Conservation (phyloP, 2,329 filamentous ascomycete species). For the Botrytis deweyae region DNA sequence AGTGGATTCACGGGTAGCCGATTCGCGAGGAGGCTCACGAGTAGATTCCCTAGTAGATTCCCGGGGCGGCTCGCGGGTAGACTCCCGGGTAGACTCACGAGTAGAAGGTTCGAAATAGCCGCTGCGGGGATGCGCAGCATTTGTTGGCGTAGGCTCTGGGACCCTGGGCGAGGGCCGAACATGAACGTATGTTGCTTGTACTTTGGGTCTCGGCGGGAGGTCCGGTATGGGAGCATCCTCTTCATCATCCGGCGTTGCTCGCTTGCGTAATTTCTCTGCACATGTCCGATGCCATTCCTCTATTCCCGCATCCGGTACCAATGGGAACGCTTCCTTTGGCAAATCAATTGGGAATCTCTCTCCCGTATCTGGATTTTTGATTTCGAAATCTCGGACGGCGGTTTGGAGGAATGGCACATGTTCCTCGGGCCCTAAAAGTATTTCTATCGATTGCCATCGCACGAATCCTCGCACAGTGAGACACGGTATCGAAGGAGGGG, state of each 20-base stretch:
- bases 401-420: conserved; percentile 82
- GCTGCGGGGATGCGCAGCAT: conserved; percentile 4
- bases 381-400: conserved; percentile 73
- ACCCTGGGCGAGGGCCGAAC: conserved; percentile 29
- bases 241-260: conserved; percentile 45
- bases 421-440: conserved; percentile 82
- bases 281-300: conserved; percentile 82
- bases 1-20: not conserved
- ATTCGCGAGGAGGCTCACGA: not conserved
- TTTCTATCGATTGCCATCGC: conserved; percentile 89
- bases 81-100: conserved; percentile 23
- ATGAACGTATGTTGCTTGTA: conserved; percentile 34
- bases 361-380: conserved; percentile 73
- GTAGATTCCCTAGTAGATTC: conserved; percentile 7
- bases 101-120: conserved; percentile 22
- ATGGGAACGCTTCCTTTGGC: conserved; percentile 65
- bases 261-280: conserved; percentile 65
- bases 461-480: conserved; percentile 83
- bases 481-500: conserved; percentile 74
- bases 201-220: conserved; percentile 36
- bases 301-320: conserved; percentile 73
- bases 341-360: conserved; percentile 62
- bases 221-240: conserved; percentile 35
- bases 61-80: conserved; percentile 27
- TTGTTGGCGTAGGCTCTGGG: conserved; percentile 13